A percentile compares a stretch with the other conserved stretches of the same genome.
phyloP scores from a whole-genome alignment of 2,329 filamentous ascomycete genomes.

The Trichoderma citrinoviride region DNA sequence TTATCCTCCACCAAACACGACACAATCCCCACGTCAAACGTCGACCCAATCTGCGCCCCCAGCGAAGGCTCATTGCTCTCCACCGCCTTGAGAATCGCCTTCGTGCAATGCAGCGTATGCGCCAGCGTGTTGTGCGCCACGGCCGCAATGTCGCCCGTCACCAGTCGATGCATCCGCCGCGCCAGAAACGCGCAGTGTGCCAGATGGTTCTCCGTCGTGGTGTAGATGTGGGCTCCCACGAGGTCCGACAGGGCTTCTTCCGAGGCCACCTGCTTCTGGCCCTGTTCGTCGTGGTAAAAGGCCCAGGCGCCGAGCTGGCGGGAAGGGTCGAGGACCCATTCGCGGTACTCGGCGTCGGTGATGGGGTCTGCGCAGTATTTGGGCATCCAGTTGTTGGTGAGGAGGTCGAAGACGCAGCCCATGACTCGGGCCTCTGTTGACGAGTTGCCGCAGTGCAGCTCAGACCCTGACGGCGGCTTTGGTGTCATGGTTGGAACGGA shows the following conservation, averaged over 20 bases:
- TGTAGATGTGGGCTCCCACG: neutral
- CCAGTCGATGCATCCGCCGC: neutral
- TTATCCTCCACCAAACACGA: too few species aligned
- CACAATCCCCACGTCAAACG: too few species aligned
- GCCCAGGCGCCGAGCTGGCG: neutral
- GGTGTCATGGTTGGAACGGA: too few species aligned
- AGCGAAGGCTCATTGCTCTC: too few species aligned
- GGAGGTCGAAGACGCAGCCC: neutral
- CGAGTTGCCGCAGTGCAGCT: neutral
- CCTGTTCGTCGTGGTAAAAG: neutral
- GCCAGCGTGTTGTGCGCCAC: too few species aligned
- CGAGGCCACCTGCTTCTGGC: neutral
- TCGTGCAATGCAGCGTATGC: too few species aligned
- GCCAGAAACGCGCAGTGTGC: neutral
- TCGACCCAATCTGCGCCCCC: too few species aligned
- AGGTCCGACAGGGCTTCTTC: neutral
- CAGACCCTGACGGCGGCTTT: too few species aligned
- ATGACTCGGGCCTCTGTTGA: neutral
- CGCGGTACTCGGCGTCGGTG: neutral
- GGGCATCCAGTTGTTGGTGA: slow-evolving; percentile 1
- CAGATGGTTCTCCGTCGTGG: neutral
- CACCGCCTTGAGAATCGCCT: too few species aligned
- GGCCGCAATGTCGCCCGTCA: too few species aligned
- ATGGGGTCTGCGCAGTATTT: neutral
- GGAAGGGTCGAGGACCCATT: neutral